Base-by-base conservation (phyloP, 495 filamentous ascomycete species). In the Melanomma pulvis-pyrius region DNA sequence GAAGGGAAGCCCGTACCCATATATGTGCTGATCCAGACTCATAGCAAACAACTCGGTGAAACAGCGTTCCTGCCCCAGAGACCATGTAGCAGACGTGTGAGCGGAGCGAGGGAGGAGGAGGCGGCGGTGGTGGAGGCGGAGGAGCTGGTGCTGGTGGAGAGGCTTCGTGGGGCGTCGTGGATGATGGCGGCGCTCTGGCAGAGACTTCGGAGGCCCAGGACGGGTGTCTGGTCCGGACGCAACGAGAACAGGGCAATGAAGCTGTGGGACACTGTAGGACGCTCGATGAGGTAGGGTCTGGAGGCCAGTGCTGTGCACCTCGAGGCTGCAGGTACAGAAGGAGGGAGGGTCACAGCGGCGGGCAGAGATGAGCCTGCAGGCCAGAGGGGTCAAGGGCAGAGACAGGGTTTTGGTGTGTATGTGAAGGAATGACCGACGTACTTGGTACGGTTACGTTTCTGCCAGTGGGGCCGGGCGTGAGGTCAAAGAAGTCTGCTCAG, bases 1-100 rank as follows among this genome's bases (percentile, higher is more conserved):
- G 34, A 48, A 65, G 52, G 39, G 47, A 57, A 34, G 25, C 24
- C 46, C 72, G 63, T 74, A 74, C 72, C 72, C 72, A 71, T 71
- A 72, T 67, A 70, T 70, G 21, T 72, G 68, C 59, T 74, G 72
- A 57, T 74, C 72, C 70, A 71, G 39, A 73, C 71, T 74, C 72
- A 74, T 74, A 69, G 63, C 72, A 72, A 53, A 61, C 39, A 15
- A 44, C 34, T 50, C 8, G 24, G 44, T 68, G 50, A 55, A 52
- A 68, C 60, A 61, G 59, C 46, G 30, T 60, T 24, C 41, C 19
- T 44, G 46, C 54, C 63, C 50, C 34, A 48, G 48, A 39, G 60
- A 56, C 56, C 65, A 71, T 68, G 57, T 61, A 67, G 53, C 50
- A 55, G 13, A 26, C 22, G 24, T 51, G 51, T 49, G 26, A 32